Evolutionary conservation across 2,329 filamentous ascomycete species (phyloP), one percentile per base, ranked within the genome.

Genomic region (Pezicula rhizophila): DNA sequence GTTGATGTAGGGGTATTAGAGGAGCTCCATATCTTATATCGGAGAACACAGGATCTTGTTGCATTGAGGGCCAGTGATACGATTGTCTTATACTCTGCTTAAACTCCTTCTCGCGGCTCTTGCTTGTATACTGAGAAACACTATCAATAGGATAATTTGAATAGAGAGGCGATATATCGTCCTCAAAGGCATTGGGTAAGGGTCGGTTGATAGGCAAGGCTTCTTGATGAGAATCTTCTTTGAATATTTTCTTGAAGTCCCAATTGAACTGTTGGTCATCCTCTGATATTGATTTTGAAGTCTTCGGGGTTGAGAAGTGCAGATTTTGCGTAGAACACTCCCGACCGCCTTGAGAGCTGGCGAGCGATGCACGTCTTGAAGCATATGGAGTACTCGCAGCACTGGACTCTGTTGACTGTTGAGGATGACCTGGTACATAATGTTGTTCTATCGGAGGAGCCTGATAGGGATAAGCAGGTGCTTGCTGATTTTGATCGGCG

Each of bases 131-230:
- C 20, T 68, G 64, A 2, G 74, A 76, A 39, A 69, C 68, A 42
- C 75, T 67, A 47, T 66, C 68, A 17, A 65, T 65, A 11, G 71
- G 67, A 53, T 72, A 66, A 57, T 69, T 71, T 5, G 70, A 65
- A 15, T 68, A 69, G 23, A 74, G 70, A 35, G 75, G 69, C 28
- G 75, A 69, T 7, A 73, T 67, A 14, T 71, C 68, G 17, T 74
- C 71, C 35, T 64, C 69, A 50, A 72, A 76, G 15, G 64, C 60
- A 14, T 59, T 53, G 4, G 71, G 66, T 1, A 77, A 61, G 17
- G 73, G 73, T 50, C 69, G 73, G 11, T 70, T 71, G 47, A 75
- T 69, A n/a, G 71, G 68, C 34, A 76, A 73, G n/a, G 70, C 69
- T 6, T 65, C 63, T 48, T 69, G 67, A 10, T 52, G 49, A 4